Conservation (phyloP, 2,329 filamentous ascomycete species). For the Colletotrichum agaves region DNA sequence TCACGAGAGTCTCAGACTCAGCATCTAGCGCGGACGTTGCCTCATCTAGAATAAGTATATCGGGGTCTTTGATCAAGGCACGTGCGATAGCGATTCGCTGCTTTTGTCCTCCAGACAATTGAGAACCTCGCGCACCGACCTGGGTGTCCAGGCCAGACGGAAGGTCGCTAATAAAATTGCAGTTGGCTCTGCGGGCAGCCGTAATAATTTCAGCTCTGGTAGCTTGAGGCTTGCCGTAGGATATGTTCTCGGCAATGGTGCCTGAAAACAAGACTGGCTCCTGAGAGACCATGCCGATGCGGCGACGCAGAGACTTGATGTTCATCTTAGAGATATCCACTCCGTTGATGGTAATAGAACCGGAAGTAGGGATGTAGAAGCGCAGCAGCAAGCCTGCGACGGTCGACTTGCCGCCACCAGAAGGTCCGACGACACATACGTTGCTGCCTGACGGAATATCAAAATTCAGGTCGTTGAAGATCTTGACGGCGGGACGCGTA, state of each 20-base stretch:
- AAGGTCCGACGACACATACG: slow-evolving; percentile 95
- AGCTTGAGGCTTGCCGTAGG: slow-evolving; percentile 87
- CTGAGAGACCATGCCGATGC: slow-evolving; percentile 94
- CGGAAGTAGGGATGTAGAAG: slow-evolving; percentile 87
- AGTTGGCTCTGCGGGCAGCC: slow-evolving; percentile 93
- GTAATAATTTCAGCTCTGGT: slow-evolving; percentile 83
- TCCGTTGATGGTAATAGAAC: slow-evolving; percentile 84
- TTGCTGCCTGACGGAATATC: slow-evolving; percentile 93
- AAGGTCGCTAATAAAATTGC: slow-evolving; percentile 95
- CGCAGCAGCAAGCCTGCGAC: slow-evolving; percentile 90
- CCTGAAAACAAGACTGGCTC: slow-evolving; percentile 94
- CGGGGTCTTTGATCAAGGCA: slow-evolving; percentile 92
- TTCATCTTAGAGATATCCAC: slow-evolving; percentile 88
- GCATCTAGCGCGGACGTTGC: slow-evolving; percentile 95
- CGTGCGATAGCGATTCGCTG: slow-evolving; percentile 97
- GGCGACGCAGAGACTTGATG: slow-evolving; percentile 88
- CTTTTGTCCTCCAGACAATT: slow-evolving; percentile 96
- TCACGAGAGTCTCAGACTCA: slow-evolving; percentile 96
- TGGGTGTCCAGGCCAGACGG: slow-evolving; percentile 95
- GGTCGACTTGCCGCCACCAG: slow-evolving; percentile 95
- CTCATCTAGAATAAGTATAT: slow-evolving; percentile 97
- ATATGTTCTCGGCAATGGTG: slow-evolving; percentile 87
- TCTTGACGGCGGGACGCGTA: slow-evolving; percentile 88
- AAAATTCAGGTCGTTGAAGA: slow-evolving; percentile 91
- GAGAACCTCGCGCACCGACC: slow-evolving; percentile 90